phyloP scores from a whole-genome alignment of 768 basidiomycete species.

The Lentinula raphanica region DNA sequence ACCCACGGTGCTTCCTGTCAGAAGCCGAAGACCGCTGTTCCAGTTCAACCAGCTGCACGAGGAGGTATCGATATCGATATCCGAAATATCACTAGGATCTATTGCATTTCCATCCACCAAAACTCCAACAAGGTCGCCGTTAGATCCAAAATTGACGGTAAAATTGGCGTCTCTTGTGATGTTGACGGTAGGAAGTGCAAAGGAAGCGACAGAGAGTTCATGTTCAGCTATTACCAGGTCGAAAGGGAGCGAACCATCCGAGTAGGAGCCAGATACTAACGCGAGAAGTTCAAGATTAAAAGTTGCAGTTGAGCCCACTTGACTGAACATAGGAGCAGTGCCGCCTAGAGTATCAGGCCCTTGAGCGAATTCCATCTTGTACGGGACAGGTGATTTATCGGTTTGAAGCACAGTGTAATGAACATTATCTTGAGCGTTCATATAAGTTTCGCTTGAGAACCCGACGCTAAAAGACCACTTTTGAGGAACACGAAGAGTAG shows the following conservation, averaged over 20 bases:
- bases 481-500: constrained; percentile 68
- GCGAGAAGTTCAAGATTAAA: constrained; percentile 58
- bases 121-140: constrained; percentile 58
- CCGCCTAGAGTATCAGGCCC: constrained; percentile 72
- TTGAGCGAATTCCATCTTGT: constrained; percentile 72
- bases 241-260: constrained; percentile 55
- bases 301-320: constrained; percentile 31
- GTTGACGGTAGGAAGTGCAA: constrained; percentile 62
- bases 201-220: constrained; percentile 49
- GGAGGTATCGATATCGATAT: constrained; percentile 55
- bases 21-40: constrained; percentile 45
- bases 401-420: constrained; percentile 61
- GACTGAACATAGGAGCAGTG: constrained; percentile 51
- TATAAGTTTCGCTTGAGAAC: constrained; percentile 61
- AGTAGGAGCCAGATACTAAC: constrained; percentile 71
- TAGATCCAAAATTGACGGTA: constrained; percentile 45
- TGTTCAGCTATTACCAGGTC: constrained; percentile 62
- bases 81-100: constrained; percentile 52
- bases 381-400: constrained; percentile 67
- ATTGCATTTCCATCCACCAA: constrained; percentile 57
- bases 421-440: constrained; percentile 34
- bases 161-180: constrained; percentile 54
- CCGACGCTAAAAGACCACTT: constrained; percentile 91
- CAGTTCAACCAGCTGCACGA: constrained; percentile 59
- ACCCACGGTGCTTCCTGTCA: constrained; percentile 62